Evolutionary conservation across 208 protist genomes (phyloP).

Genomic region (Leishmania amazonensis): DNA sequence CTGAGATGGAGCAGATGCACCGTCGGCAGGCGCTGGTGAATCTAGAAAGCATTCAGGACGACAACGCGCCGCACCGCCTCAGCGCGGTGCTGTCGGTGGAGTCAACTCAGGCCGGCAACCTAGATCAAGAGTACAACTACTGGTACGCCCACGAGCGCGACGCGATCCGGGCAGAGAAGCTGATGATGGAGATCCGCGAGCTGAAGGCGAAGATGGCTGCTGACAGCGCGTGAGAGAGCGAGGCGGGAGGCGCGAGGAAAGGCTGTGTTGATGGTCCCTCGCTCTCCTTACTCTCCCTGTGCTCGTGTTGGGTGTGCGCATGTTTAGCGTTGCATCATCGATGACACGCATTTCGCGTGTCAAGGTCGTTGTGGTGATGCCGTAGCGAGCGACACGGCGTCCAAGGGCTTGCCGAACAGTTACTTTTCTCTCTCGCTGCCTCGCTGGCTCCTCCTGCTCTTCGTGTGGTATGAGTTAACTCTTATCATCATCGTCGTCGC

Average conservation of each 20-base stretch:
- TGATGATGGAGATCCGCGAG: constrained; percentile 81
- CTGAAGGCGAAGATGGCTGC: constrained; percentile 67
- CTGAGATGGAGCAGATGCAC: constrained; percentile 89
- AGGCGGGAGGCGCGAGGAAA: background rate
- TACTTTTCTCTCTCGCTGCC: too few relatives aligned
- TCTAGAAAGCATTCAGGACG: constrained; percentile 69
- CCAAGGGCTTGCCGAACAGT: too few relatives aligned
- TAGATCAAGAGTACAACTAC: constrained; percentile 86
- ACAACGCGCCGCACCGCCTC: constrained; percentile 62
- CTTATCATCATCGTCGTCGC: too few relatives aligned
- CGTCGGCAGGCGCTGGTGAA: constrained; percentile 83
- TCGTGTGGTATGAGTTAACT: too few relatives aligned
- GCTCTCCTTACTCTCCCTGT: background rate
- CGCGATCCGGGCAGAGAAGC: constrained; percentile 82
- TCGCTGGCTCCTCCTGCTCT: too few relatives aligned
- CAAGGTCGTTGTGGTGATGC: background rate
- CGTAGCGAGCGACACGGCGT: too few relatives aligned
- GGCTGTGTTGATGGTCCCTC: background rate
- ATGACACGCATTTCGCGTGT: background rate
- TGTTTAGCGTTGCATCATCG: background rate
- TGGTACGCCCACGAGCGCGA: constrained; percentile 87
- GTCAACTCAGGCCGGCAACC: constrained; percentile 54
- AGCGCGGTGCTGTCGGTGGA: constrained; percentile 49
- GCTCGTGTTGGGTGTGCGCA: background rate
- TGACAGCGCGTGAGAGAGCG: background rate